Conservation (phyloP, 345 rosid species). For the Populus ilicifolia region DNA sequence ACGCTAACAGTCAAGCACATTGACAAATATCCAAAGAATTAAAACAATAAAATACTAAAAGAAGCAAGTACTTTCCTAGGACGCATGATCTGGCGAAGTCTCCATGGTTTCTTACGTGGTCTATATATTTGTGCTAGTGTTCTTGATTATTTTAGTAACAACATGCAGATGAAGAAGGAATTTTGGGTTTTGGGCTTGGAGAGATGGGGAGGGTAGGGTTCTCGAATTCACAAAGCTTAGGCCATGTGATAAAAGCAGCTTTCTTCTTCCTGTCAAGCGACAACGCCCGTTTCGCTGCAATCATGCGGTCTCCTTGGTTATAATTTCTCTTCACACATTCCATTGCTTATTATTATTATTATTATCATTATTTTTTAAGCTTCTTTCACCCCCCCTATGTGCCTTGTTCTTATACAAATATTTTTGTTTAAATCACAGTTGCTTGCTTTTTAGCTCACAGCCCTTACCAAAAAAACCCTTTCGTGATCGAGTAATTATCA, state of each 20-base stretch:
- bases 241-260: constrained; percentile 84
- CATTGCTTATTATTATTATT: background rate
- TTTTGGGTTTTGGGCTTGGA: constrained; percentile 21
- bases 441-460: constrained; percentile 5
- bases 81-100: constrained; percentile 12
- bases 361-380: background rate
- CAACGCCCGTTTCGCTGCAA: constrained; percentile 91
- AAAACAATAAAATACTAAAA: background rate
- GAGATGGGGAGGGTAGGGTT: background rate
- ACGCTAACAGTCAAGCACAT: background rate
- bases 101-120: background rate
- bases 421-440: background rate
- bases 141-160: background rate
- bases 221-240: constrained; percentile 20
- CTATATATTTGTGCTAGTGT: background rate
- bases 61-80: constrained; percentile 11
- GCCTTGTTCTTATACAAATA: constrained; percentile 26
- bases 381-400: constrained; percentile 10
- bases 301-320: constrained; percentile 67
- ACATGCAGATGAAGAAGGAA: constrained; percentile 2
- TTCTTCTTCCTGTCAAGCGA: constrained; percentile 59
- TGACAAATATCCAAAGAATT: background rate
- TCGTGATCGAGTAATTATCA: too few species aligned
- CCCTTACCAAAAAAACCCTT: background rate
- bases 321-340: constrained; percentile 28